phyloP scores from a whole-genome alignment of 2,329 filamentous ascomycete genomes.

The Scytalidium lignicola region DNA sequence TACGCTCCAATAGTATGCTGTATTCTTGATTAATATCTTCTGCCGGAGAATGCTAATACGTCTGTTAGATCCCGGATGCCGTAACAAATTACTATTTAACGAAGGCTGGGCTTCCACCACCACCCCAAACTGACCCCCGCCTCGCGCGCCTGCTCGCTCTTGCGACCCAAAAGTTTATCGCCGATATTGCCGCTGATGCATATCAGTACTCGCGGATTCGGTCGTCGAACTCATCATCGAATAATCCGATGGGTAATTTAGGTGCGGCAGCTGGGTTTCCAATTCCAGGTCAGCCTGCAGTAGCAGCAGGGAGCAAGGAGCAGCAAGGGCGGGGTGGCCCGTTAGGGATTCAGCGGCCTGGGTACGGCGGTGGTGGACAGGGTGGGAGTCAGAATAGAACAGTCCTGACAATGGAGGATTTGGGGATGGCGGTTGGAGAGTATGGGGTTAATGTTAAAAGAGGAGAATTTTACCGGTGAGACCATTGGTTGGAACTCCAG shows the following conservation, averaged over 20 bases:
- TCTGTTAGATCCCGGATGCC: conserved; percentile 80
- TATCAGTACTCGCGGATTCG: conserved; percentile 97
- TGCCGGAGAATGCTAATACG: conserved; percentile 5
- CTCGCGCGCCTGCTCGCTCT: conserved; percentile 90
- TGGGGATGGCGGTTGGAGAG: conserved; percentile 96
- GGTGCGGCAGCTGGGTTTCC: conserved; percentile 69
- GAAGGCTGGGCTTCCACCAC: conserved; percentile 86
- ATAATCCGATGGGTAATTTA: conserved; percentile 86
- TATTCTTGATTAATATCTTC: not conserved
- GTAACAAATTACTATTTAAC: conserved; percentile 98
- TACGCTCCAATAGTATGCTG: conserved; percentile 87
- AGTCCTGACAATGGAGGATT: conserved; percentile 95
- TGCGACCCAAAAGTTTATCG: conserved; percentile 98
- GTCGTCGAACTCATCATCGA: conserved; percentile 79
- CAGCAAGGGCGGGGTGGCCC: conserved; percentile 47
- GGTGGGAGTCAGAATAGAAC: conserved; percentile 86
- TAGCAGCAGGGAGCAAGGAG: conserved; percentile 51
- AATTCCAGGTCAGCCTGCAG: conserved; percentile 56
- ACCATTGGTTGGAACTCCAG: not conserved
- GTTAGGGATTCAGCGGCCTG: conserved; percentile 57
- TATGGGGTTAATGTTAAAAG: conserved; percentile 97
- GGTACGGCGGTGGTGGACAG: conserved; percentile 82
- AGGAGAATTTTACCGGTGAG: conserved; percentile 87
- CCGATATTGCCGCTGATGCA: conserved; percentile 92
- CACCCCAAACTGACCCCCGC: conserved; percentile 82